Conservation (phyloP, 441 rosid species). For the Biscutella laevigata region DNA sequence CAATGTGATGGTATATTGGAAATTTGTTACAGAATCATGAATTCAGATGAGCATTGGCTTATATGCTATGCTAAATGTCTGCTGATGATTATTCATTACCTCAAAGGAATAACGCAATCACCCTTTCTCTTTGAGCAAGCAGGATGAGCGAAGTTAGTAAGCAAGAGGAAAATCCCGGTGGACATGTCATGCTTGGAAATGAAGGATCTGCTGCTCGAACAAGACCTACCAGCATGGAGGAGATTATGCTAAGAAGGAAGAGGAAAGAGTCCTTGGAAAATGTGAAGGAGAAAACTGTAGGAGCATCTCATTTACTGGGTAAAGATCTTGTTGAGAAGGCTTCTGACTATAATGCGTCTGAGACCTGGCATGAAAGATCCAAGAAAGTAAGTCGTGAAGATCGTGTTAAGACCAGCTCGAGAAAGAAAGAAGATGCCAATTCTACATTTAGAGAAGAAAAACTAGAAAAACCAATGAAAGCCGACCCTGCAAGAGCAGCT, state of each 20-base stretch:
- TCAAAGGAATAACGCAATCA: background rate
- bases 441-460: constrained; percentile 6
- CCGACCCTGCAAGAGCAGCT: constrained; percentile 14
- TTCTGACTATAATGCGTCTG: constrained; percentile 27
- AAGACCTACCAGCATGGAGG: constrained; percentile 75
- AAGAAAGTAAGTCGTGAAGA: constrained; percentile 27
- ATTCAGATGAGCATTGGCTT: background rate
- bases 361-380: constrained; percentile 22
- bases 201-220: constrained; percentile 82
- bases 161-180: constrained; percentile 37
- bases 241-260: constrained; percentile 67
- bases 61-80: background rate
- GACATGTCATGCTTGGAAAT: constrained; percentile 20
- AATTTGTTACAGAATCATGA: background rate
- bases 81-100: background rate
- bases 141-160: constrained; percentile 49
- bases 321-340: constrained; percentile 24
- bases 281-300: constrained; percentile 28
- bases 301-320: constrained; percentile 18
- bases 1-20: too few species aligned
- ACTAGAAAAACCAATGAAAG: constrained; percentile 25
- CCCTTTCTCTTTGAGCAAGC: constrained; percentile 3
- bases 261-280: constrained; percentile 37
- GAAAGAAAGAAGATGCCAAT: constrained; percentile 31
- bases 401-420: constrained; percentile 27